Base-by-base conservation (phyloP, 495 filamentous ascomycete species). In the Cercophora scortea region DNA sequence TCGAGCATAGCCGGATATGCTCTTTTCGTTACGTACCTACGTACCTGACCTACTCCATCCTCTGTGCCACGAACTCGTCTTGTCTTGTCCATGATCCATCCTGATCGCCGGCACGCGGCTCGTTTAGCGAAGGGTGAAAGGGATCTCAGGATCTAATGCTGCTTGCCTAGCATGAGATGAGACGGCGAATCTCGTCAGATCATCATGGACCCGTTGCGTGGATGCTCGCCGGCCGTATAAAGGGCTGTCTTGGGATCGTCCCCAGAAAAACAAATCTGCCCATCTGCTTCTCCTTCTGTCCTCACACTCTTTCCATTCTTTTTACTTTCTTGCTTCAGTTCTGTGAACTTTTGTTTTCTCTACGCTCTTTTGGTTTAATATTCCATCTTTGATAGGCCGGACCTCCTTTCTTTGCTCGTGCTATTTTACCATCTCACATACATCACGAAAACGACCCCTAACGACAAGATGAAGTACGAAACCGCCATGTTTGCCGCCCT, bases 391-490 rank as follows among this genome's bases (percentile, higher is more conserved):
- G 56, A 32, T 42, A 66, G 74, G 70, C 69, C 67, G 68, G 62
- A 49, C 69, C 68, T 71, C 54, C 47, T 61, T 60, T 57, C 56
- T 53, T 53, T 48, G 5, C 25, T 25, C 25, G 25, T 25, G 25
- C n/a, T n/a, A n/a, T 25, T 25, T 25, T 25, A 25, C 5, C 25
- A 25, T 25, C 25, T 25, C 25, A 25, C 25, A 25, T 25, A 25
- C 44, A 49, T 42, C 47, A 32, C 15, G 56, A 42, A 42, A 50
- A 60, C 52, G 53, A 35, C 61, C 53, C 32, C 32, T 59, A 58
- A 65, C 62, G 59, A 62, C 68, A 71, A 54, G 19, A 75, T 77
- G 72, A 77, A 75, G 69, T 72, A 72, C 61, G 61, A 65, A 52
- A 55, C 67, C 39, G 60, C 65, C 15, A 33, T 66, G 49, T 25